Evolutionary conservation across 2,329 filamentous ascomycete species (phyloP).

Genomic region (Nigrospora sphaerica): DNA sequence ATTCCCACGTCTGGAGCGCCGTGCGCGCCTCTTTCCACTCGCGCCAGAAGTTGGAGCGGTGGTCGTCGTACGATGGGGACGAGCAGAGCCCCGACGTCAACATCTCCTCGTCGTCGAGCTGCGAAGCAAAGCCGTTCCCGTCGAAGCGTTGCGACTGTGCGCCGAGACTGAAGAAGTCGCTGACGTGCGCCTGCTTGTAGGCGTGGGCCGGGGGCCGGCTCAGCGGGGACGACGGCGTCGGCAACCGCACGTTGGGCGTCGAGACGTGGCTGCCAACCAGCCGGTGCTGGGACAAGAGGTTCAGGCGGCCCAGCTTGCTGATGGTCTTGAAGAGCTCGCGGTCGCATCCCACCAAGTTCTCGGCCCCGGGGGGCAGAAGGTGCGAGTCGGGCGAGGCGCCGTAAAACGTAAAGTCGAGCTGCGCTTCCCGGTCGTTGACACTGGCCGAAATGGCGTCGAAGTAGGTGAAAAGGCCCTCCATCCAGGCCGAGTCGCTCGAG

Average conservation of each 20-base stretch:
- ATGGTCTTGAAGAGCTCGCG: conserved; percentile 80
- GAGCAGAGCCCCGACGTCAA: conserved; percentile 32
- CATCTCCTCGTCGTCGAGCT: conserved; percentile 48
- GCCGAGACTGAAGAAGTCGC: conserved; percentile 45
- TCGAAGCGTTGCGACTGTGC: conserved; percentile 49
- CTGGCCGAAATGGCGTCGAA: conserved; percentile 90
- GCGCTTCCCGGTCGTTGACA: conserved; percentile 85
- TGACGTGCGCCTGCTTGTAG: conserved; percentile 31
- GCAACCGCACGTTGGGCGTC: conserved; percentile 15
- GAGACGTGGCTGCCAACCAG: conserved; percentile 37
- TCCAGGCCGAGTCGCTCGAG: conserved; percentile 73
- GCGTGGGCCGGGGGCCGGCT: conserved; percentile 33
- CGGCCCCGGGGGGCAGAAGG: conserved; percentile 54
- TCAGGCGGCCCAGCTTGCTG: conserved; percentile 74
- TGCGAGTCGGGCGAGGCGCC: conserved; percentile 41
- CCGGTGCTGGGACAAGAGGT: conserved; percentile 69
- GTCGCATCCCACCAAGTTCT: conserved; percentile 86
- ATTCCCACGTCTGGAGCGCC: conserved; percentile 75
- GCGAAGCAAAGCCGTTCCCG: conserved; percentile 57
- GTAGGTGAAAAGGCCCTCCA: conserved; percentile 88
- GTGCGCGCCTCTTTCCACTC: conserved; percentile 79
- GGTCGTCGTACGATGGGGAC: conserved; percentile 46
- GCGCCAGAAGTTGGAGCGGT: conserved; percentile 65
- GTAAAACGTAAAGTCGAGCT: conserved; percentile 64
- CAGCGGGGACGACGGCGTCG: conserved; percentile 27